Evolutionary conservation across 768 basidiomycete genomes (phyloP).

Genomic region (Postia placenta): DNA sequence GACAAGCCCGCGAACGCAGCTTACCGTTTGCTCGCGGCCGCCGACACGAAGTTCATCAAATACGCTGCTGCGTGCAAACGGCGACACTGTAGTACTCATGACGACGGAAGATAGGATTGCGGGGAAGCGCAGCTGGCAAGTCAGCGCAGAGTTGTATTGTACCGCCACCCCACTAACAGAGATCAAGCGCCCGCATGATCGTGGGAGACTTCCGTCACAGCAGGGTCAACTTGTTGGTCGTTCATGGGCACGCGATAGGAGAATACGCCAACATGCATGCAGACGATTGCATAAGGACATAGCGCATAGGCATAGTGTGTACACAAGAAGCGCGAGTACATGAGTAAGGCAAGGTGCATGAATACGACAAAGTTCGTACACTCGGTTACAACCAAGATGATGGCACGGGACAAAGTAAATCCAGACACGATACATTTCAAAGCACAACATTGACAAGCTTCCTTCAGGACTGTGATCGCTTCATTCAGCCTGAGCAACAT

Average conservation of each 20-base stretch:
- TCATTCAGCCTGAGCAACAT: not conserved
- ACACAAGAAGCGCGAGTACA: not conserved
- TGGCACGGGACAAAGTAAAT: not conserved
- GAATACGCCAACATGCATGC: not conserved
- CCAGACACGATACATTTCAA: not conserved
- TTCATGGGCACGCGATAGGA: not conserved
- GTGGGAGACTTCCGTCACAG: not conserved
- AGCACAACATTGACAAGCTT: not conserved
- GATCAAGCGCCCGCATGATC: not conserved
- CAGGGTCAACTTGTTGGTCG: not conserved
- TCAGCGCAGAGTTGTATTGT: slow-evolving; percentile 1
- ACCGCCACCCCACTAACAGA: not conserved
- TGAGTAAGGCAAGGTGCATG: not conserved
- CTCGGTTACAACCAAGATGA: not conserved
- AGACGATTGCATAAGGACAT: not conserved
- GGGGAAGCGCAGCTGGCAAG: not conserved
- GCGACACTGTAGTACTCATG: slow-evolving; percentile 34
- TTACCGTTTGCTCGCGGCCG: slow-evolving; percentile 34
- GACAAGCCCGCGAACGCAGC: slow-evolving; percentile 8
- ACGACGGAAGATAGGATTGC: not conserved
- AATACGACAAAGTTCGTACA: not conserved
- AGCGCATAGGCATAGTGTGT: not conserved
- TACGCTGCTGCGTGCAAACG: slow-evolving; percentile 34
- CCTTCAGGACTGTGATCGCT: not conserved
- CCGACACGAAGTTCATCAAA: slow-evolving; percentile 33